These are phyloP conservation scores for Mangifera indica DNA, from an alignment of 345 rosid genomes.

Conservation along the genomic window DNA sequence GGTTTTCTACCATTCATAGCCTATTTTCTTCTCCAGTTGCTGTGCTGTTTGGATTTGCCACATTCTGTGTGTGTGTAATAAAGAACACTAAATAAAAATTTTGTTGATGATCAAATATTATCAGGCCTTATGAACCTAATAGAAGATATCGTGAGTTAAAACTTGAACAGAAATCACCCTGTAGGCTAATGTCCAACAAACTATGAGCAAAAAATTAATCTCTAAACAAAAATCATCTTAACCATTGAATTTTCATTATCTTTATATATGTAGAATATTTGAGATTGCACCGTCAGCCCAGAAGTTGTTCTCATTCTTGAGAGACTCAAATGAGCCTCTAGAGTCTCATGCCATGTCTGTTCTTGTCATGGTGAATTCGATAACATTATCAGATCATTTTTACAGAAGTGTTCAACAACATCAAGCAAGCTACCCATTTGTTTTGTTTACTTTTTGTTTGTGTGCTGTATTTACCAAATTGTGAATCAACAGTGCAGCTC, in stretches of 20 bases:
- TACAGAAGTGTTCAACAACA: too few species aligned
- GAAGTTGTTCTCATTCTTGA: constrained; percentile 70
- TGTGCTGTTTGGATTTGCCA: background rate
- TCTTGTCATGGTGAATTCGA: constrained; percentile 58
- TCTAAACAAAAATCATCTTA: background rate
- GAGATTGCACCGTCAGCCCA: constrained; percentile 81
- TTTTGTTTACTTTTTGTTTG: background rate
- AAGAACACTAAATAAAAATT: too few species aligned
- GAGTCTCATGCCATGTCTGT: constrained; percentile 78
- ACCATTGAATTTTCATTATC: background rate
- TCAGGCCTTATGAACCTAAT: background rate
- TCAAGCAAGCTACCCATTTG: background rate
- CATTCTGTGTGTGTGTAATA: too few species aligned
- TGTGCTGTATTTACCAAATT: constrained; percentile 32
- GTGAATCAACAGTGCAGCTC: constrained; percentile 55
- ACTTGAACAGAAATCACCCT: background rate
- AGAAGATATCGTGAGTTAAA: too few species aligned
- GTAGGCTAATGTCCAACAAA: background rate
- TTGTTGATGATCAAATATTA: background rate
- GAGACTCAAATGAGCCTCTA: constrained; percentile 56
- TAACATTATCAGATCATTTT: too few species aligned
- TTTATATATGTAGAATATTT: constrained; percentile 46
- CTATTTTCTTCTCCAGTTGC: background rate
- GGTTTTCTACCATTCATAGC: background rate
- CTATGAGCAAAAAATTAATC: background rate